phyloP scores from a whole-genome alignment of 352 stramenopile species.

The Phytopythium cucurbitacearum region DNA sequence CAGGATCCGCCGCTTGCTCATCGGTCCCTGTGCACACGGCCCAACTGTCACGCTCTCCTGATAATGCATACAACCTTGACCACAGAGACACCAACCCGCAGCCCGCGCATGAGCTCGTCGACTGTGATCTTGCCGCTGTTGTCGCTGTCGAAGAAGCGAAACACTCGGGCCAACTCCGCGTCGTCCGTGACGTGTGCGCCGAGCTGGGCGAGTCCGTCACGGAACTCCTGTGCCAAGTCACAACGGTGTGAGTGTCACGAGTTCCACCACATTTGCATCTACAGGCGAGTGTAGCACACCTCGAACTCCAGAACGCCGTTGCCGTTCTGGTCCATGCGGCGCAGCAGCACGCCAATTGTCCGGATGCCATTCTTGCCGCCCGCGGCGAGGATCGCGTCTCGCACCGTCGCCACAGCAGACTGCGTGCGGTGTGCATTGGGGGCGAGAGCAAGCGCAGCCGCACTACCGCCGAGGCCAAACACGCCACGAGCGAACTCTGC shows the following conservation, averaged over 20 bases:
- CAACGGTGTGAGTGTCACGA: not conserved
- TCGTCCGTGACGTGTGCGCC: slow-evolving; percentile 29
- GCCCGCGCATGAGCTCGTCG: slow-evolving; percentile 85
- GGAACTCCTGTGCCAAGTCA: slow-evolving; percentile 40
- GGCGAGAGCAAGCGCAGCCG: not conserved
- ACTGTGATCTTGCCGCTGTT: slow-evolving; percentile 80
- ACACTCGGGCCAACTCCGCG: slow-evolving; percentile 46
- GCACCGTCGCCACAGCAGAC: slow-evolving; percentile 40
- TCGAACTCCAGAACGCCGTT: slow-evolving; percentile 67
- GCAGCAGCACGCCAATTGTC: slow-evolving; percentile 56
- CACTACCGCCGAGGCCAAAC: slow-evolving; percentile 21
- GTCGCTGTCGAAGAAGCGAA: slow-evolving; percentile 81
- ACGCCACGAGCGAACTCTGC: slow-evolving; percentile 58
- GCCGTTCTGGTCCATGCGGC: slow-evolving; percentile 79
- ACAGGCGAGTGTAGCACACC: slow-evolving; percentile 10
- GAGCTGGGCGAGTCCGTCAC: slow-evolving; percentile 43
- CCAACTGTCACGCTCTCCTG: too few species aligned
- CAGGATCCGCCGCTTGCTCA: slow-evolving; percentile 73
- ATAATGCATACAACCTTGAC: not conserved
- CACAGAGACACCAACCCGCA: slow-evolving; percentile 42
- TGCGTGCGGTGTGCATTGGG: slow-evolving; percentile 6
- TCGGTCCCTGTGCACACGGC: slow-evolving; percentile 36
- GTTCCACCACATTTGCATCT: too few species aligned
- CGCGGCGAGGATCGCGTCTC: slow-evolving; percentile 46
- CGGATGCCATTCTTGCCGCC: slow-evolving; percentile 76